Conservation (phyloP, 805 yeast genomes). For the Ogataea sp. region DNA sequence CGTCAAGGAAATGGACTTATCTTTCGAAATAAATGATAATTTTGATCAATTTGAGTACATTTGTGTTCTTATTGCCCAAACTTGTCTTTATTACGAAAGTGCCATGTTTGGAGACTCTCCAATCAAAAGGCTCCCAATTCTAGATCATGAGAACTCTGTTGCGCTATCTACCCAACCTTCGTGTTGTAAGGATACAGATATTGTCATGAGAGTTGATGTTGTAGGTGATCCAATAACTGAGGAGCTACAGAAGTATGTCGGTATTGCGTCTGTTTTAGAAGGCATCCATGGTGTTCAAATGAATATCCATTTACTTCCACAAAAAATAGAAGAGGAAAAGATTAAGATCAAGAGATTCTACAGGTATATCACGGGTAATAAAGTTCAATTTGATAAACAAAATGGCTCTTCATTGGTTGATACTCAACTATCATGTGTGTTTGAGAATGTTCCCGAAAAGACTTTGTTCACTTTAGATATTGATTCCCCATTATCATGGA, state of each 20-base stretch:
- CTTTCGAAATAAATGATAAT: not conserved
- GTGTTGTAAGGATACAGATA: no score
- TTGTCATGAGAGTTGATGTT: constrained; percentile 31
- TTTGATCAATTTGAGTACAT: constrained; percentile 16
- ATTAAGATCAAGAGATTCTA: constrained; percentile 54
- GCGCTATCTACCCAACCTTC: no score
- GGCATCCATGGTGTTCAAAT: constrained; percentile 36
- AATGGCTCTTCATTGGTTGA: not conserved
- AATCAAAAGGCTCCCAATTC: not conserved
- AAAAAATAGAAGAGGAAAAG: constrained; percentile 20
- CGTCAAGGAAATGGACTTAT: constrained; percentile 2
- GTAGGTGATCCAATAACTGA: constrained; percentile 70
- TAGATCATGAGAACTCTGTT: not conserved
- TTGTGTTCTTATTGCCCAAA: constrained; percentile 13
- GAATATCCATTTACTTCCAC: not conserved
- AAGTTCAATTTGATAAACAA: constrained; percentile 23
- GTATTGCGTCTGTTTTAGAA: constrained; percentile 30
- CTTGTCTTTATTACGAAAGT: constrained; percentile 24
- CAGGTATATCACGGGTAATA: constrained; percentile 31
- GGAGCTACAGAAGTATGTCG: constrained; percentile 51
- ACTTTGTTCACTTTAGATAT: constrained; percentile 47
- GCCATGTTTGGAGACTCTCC: not conserved
- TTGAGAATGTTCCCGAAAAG: constrained; percentile 43
- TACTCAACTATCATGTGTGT: constrained; percentile 17
- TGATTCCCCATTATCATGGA: constrained; percentile 62